Evolutionary conservation across 768 basidiomycete species (phyloP).

Genomic region (Pholiota conissans): DNA sequence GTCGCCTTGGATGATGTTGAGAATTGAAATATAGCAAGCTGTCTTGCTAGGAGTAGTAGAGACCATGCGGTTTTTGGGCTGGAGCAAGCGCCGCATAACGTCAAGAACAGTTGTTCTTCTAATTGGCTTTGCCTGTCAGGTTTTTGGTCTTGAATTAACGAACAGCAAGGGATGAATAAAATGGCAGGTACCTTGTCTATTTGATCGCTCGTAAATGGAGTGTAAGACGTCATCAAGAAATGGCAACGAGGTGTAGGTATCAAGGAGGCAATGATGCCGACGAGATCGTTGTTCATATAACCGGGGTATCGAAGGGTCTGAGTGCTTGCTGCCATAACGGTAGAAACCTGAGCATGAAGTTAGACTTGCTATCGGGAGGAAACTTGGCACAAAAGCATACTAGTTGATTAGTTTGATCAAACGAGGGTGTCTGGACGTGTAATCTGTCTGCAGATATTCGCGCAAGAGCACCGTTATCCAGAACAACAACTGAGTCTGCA

Average conservation of each 20-base stretch:
- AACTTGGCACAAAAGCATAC: constrained; percentile 38
- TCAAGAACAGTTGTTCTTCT: constrained; percentile 96
- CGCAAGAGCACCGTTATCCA: constrained; percentile 93
- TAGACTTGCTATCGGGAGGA: background rate
- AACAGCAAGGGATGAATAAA: too few relatives aligned
- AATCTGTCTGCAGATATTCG: constrained; percentile 92
- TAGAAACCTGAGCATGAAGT: constrained; percentile 67
- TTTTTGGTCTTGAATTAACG: too few relatives aligned
- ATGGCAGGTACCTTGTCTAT: constrained; percentile 80
- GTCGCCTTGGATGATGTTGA: constrained; percentile 98
- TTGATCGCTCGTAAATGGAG: constrained; percentile 95
- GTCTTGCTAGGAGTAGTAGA: constrained; percentile 90
- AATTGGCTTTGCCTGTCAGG: constrained; percentile 87
- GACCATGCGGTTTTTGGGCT: constrained; percentile 99
- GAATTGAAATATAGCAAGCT: constrained; percentile 94
- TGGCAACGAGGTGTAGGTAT: constrained; percentile 98
- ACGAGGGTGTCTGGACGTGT: constrained; percentile 83
- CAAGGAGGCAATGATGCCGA: constrained; percentile 93
- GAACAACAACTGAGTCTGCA: constrained; percentile 95
- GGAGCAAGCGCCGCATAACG: constrained; percentile 95
- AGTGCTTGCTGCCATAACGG: constrained; percentile 97
- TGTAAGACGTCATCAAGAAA: constrained; percentile 98
- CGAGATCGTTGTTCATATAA: constrained; percentile 99
- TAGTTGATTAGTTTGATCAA: constrained; percentile 91
- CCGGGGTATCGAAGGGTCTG: constrained; percentile 96